Conservation (phyloP, 73 alveolate genomes). For the Paramecium caudatum region DNA sequence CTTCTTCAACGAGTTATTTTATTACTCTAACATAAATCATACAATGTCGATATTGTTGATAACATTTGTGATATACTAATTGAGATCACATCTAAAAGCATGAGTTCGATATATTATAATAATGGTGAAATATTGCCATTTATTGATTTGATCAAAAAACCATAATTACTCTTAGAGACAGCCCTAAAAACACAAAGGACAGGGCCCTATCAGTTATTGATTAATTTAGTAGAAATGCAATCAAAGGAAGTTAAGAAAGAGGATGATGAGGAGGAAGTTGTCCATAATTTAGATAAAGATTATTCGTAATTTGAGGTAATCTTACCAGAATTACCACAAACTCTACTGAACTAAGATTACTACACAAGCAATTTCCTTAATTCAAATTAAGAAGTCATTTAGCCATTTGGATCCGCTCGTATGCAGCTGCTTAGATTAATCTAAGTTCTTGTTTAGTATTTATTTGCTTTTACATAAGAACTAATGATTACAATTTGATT, state of each 20-base stretch:
- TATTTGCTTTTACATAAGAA: background rate
- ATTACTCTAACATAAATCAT: conserved; percentile 32
- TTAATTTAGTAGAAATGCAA: conserved; percentile 33
- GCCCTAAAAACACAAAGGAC: conserved; percentile 46
- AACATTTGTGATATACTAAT: conserved; percentile 32
- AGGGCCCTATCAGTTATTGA: conserved; percentile 16
- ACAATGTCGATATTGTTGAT: conserved; percentile 18
- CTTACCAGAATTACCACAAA: conserved; percentile 29
- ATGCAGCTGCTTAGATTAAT: background rate
- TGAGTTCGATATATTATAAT: conserved; percentile 42
- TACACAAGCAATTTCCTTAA: background rate
- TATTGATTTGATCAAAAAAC: conserved; percentile 45
- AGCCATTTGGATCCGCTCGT: conserved; percentile 63
- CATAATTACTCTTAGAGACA: background rate
- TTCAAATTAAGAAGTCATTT: background rate
- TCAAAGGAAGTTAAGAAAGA: conserved; percentile 59
- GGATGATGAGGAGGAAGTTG: conserved; percentile 48
- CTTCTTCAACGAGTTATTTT: conserved; percentile 16
- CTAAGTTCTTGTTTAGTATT: conserved; percentile 20
- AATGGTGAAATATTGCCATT: conserved; percentile 55
- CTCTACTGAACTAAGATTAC: background rate
- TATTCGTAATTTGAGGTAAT: background rate
- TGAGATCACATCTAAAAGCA: conserved; percentile 49
- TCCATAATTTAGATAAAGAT: conserved; percentile 47
- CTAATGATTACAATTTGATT: background rate